Conservation (phyloP, 2,329 filamentous ascomycete species). For the Stachybotrys chlorohalonatus region DNA sequence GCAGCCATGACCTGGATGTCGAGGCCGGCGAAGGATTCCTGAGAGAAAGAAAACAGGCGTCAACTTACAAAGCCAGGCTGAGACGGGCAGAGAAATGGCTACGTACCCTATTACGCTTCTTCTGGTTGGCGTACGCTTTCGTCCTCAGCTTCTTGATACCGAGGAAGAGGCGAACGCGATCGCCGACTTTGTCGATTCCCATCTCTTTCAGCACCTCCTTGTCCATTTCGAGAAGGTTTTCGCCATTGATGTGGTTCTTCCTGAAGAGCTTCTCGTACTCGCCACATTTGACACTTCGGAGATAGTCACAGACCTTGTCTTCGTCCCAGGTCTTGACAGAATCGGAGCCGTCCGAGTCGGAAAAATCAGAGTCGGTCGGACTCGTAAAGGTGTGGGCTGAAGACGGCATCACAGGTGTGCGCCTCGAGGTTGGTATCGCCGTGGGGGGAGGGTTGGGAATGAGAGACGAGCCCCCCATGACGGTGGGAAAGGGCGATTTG, state of each 20-base stretch:
- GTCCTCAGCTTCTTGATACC: conserved; percentile 77
- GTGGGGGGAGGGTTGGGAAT: conserved; percentile 38
- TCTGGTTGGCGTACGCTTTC: conserved; percentile 66
- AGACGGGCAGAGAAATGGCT: neutral
- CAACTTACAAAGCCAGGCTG: neutral
- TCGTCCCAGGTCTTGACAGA: conserved; percentile 84
- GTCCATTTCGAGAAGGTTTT: conserved; percentile 94
- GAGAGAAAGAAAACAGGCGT: neutral
- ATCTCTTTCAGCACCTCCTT: conserved; percentile 95
- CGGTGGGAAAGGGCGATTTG: conserved; percentile 59
- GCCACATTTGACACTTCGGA: conserved; percentile 82
- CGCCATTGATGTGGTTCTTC: conserved; percentile 93
- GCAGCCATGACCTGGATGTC: conserved; percentile 49
- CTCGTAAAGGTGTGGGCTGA: conserved; percentile 58
- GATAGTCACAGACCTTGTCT: conserved; percentile 82
- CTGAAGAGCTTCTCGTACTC: conserved; percentile 89
- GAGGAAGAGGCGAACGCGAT: conserved; percentile 83
- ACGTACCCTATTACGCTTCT: conserved; percentile 77
- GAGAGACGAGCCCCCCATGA: conserved; percentile 36
- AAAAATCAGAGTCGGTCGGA: conserved; percentile 89
- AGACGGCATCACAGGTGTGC: conserved; percentile 38
- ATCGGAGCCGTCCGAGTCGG: conserved; percentile 68
- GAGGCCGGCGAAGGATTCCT: conserved; percentile 79
- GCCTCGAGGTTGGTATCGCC: conserved; percentile 40
- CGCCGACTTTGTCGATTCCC: conserved; percentile 95